Base-by-base conservation (phyloP, 345 rosid species). In the Limnanthes douglasii region DNA sequence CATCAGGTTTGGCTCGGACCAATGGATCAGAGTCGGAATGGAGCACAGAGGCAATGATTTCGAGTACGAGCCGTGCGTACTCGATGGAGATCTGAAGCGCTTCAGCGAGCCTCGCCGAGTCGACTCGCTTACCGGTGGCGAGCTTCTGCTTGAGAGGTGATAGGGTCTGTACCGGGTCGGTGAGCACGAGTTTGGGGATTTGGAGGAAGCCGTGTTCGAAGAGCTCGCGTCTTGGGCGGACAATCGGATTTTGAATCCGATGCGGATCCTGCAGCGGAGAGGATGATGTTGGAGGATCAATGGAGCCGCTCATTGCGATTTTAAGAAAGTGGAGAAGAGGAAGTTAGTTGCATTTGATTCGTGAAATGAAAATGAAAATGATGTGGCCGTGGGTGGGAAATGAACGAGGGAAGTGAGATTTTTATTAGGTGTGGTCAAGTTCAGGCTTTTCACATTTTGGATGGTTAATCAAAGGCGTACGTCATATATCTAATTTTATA, bases 141-240 rank as follows among this genome's bases (percentile, higher is more conserved):
- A 77, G 58, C 18, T 65, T 77, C 34, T 61, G 77, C 52, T 71
- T 74, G 51, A 92, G 70, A 25, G 83, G 78, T 13, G 59, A 53
- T 14, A 85, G 69, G 48, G 62, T 45, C 50, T 69, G 84, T 21
- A 70, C 70, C 23, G 93, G 86, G 69, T 92, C 94, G 27, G 68
- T 42, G 41, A 75, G 75, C 46, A 73, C 55, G 46, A 85, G 83
- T 63, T 85, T 85, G 28, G 67, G 78, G 57, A 92, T 81, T 32
- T 93, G 93, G 15, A 92, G 70, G 47, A 92, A 90, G 8, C 96
- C 99, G 54, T 85, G 73, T 59, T 92, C 99, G 60, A 85, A 92
- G 3, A 94, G 86, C 49, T 73, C 99, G 11, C 99, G 82, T 19
- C 94, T 72, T 8, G 93, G 93, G 46, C 69, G 96, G 61, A 92